phyloP scores from a whole-genome alignment of 176 grass and related monocot species.

The Chrysopogon serrulatus region DNA sequence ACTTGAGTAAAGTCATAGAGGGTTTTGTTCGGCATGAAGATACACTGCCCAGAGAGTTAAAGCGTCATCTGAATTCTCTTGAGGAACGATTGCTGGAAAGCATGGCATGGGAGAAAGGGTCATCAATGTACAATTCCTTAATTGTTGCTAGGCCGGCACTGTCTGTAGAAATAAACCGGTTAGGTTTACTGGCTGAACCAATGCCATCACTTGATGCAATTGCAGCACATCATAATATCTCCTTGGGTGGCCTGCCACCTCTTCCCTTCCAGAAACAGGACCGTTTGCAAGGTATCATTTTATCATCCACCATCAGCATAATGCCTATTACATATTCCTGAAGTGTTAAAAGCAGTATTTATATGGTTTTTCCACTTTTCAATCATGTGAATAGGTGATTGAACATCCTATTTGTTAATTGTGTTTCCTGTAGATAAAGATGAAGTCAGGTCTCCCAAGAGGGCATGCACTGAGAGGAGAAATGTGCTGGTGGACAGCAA shows the following conservation, averaged over 20 bases:
- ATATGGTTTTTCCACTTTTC: background rate
- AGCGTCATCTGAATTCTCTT: slow-evolving; percentile 93
- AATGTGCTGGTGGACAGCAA: slow-evolving; percentile 74
- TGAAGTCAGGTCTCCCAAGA: slow-evolving; percentile 75
- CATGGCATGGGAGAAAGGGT: slow-evolving; percentile 98
- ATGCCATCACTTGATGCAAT: slow-evolving; percentile 98
- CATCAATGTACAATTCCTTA: slow-evolving; percentile 96
- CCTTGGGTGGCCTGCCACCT: slow-evolving; percentile 60
- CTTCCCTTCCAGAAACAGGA: slow-evolving; percentile 81
- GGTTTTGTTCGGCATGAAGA: slow-evolving; percentile 98
- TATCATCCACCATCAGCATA: background rate
- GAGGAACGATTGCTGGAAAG: slow-evolving; percentile 90
- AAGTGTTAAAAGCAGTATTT: background rate
- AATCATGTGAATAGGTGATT: background rate
- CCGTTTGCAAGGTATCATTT: slow-evolving; percentile 43
- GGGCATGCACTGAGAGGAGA: slow-evolving; percentile 78
- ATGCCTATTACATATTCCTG: background rate
- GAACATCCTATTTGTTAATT: background rate
- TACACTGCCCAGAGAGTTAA: slow-evolving; percentile 90
- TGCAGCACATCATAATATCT: slow-evolving; percentile 68
- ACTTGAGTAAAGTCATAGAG: slow-evolving; percentile 98
- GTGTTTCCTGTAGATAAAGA: slow-evolving; percentile 63
- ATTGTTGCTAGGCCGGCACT: slow-evolving; percentile 79
- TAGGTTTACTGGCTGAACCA: slow-evolving; percentile 85
- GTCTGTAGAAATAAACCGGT: slow-evolving; percentile 71